Percentiles rank a stretch among this genome's conserved stretches.
phyloP scores from a whole-genome alignment of 2,329 filamentous ascomycete genomes.

The Neonectria magnoliae region DNA sequence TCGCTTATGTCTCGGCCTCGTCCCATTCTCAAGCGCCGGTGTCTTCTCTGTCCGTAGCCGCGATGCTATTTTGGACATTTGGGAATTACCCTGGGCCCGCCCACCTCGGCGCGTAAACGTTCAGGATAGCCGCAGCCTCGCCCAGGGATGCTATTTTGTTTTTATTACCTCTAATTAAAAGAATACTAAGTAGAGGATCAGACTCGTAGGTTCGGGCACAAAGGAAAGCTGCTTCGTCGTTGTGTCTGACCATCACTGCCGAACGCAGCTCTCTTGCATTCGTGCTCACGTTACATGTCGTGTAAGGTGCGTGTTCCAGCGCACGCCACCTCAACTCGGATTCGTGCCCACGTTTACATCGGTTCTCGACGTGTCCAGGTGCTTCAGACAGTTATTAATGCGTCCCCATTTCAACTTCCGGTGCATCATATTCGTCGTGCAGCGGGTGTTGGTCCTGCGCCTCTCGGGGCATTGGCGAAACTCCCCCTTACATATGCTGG shows the following conservation, averaged over 20 bases:
- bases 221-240: not conserved
- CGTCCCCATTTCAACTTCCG: not conserved
- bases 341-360: not conserved
- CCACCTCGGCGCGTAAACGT: constrained; percentile 17
- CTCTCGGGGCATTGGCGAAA: constrained; percentile 9
- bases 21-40: constrained; percentile 15
- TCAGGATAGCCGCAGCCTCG: constrained; percentile 19
- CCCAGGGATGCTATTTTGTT: not conserved
- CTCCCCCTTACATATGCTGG: not conserved
- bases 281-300: constrained; percentile 8
- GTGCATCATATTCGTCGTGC: not conserved
- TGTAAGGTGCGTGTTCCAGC: constrained; percentile 16
- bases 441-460: not conserved
- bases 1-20: constrained; percentile 15
- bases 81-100: not conserved
- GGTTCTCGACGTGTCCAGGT: not conserved
- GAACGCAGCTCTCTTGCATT: not conserved
- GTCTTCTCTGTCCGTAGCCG: constrained; percentile 26
- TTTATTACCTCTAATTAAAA: too few relatives aligned
- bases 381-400: not conserved
- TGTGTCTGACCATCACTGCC: not conserved
- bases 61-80: constrained; percentile 36
- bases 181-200: not conserved
- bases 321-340: constrained; percentile 1
- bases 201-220: not conserved